A percentile compares a stretch with the other conserved stretches of the same genome.
phyloP scores from a whole-genome alignment of 257 asterid genomes.

The Asclepias syriaca region DNA sequence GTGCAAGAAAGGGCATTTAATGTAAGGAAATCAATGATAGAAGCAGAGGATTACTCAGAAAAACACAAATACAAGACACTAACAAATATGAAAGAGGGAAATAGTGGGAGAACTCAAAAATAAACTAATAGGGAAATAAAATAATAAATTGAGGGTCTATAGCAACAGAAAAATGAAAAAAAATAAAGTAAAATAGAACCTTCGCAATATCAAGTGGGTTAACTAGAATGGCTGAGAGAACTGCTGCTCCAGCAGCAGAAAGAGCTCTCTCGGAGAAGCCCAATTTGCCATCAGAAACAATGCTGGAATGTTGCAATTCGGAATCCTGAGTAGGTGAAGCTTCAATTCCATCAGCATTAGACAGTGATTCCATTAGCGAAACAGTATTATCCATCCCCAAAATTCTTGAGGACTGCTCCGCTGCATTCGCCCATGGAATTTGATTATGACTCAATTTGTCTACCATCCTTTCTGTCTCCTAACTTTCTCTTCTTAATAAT shows the following conservation, averaged over 20 bases:
- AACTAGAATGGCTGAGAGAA: conserved; percentile 77
- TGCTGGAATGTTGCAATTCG: conserved; percentile 15
- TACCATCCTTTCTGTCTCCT: conserved; percentile 31
- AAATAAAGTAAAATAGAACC: conserved; percentile 28
- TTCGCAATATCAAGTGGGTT: conserved; percentile 91
- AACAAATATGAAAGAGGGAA: neutral
- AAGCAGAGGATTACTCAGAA: neutral
- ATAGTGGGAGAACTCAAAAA: neutral
- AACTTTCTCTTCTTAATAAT: neutral
- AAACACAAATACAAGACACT: neutral
- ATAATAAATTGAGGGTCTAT: neutral
- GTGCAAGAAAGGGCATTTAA: neutral
- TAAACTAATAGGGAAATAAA: neutral
- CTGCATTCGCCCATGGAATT: conserved; percentile 42
- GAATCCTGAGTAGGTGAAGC: conserved; percentile 28
- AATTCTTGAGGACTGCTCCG: conserved; percentile 35
- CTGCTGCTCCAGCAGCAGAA: conserved; percentile 94
- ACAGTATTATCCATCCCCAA: conserved; percentile 26
- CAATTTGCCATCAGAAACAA: conserved; percentile 29
- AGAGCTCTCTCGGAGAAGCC: conserved; percentile 58
- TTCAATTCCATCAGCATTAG: conserved; percentile 32
- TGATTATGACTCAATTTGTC: conserved; percentile 41
- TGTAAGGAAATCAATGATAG: neutral
- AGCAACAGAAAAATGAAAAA: neutral
- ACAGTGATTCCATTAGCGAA: conserved; percentile 42